phyloP scores from a whole-genome alignment of 2,329 filamentous ascomycete genomes.

The Epichloe glyceriae region DNA sequence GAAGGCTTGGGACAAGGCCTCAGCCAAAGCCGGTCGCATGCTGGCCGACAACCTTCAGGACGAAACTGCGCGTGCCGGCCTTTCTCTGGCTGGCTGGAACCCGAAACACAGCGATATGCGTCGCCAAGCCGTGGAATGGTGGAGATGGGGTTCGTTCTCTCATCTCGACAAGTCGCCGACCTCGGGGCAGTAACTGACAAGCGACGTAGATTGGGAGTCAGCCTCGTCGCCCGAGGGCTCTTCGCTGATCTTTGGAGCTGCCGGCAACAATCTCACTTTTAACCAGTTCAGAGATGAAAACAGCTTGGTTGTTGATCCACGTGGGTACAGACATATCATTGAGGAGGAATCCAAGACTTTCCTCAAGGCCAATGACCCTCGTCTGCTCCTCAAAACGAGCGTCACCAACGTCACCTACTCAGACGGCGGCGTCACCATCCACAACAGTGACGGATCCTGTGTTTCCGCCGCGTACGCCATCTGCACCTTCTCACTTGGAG shows the following conservation, averaged over 20 bases:
- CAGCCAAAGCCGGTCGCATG: constrained; percentile 42
- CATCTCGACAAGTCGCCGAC: no score
- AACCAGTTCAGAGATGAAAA: constrained; percentile 49
- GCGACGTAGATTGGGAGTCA: constrained; percentile 39
- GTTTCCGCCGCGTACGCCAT: constrained; percentile 49
- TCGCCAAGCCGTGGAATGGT: constrained; percentile 49
- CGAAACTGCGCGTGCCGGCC: constrained; percentile 42
- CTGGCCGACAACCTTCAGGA: constrained; percentile 48
- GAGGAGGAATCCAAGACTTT: constrained; percentile 44
- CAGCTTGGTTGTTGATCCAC: constrained; percentile 46
- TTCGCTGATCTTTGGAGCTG: constrained; percentile 40
- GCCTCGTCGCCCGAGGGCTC: constrained; percentile 42
- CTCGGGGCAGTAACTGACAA: not conserved
- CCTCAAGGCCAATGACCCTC: constrained; percentile 37
- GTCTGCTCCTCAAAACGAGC: constrained; percentile 44
- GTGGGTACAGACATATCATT: constrained; percentile 48
- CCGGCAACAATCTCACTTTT: constrained; percentile 47
- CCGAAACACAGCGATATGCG: constrained; percentile 38
- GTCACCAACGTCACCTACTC: constrained; percentile 43
- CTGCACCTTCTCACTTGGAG: constrained; percentile 54
- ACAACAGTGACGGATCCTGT: constrained; percentile 40
- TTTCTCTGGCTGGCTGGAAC: constrained; percentile 49
- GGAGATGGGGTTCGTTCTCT: constrained; percentile 21
- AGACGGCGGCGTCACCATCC: constrained; percentile 37
- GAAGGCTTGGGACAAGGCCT: constrained; percentile 29